Conservation (phyloP, 106 monocot species). For the Dendrobium chrysotoxum region DNA sequence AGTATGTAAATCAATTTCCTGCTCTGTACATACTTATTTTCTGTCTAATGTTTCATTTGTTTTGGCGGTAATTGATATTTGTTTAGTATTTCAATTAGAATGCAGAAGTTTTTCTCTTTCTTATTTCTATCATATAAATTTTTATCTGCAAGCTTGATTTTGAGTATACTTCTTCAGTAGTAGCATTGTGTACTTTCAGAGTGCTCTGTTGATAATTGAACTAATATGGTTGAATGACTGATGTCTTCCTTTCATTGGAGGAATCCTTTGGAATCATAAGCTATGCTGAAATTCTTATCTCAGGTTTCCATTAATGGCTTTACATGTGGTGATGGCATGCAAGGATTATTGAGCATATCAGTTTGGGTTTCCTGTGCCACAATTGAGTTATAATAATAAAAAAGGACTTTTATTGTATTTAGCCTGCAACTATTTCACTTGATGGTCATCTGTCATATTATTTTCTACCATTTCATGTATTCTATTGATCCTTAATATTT, state of each 20-base stretch:
- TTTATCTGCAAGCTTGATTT: not conserved
- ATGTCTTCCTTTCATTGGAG: not conserved
- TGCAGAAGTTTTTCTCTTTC: not conserved
- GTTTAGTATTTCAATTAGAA: not conserved
- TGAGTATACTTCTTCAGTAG: not conserved
- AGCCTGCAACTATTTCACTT: not conserved
- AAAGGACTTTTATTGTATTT: not conserved
- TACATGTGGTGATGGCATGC: too few relatives aligned
- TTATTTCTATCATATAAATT: not conserved
- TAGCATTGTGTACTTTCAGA: not conserved
- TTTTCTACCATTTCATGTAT: not conserved
- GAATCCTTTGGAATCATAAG: not conserved
- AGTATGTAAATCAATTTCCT: constrained; percentile 15
- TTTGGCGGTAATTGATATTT: not conserved
- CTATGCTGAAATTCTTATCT: too few relatives aligned
- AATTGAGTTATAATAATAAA: not conserved
- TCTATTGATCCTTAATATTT: not conserved
- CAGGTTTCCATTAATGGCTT: too few relatives aligned
- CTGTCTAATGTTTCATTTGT: not conserved
- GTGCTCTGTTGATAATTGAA: not conserved
- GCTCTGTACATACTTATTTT: not conserved
- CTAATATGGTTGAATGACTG: not conserved
- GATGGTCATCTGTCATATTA: not conserved
- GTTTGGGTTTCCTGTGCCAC: too few relatives aligned
- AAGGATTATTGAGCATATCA: too few relatives aligned